Percentiles rank a stretch among this genome's conserved stretches.
These are phyloP conservation scores for Kwoniella botswanensis DNA, from an alignment of 768 basidiomycete species.

Conservation along the genomic window DNA sequence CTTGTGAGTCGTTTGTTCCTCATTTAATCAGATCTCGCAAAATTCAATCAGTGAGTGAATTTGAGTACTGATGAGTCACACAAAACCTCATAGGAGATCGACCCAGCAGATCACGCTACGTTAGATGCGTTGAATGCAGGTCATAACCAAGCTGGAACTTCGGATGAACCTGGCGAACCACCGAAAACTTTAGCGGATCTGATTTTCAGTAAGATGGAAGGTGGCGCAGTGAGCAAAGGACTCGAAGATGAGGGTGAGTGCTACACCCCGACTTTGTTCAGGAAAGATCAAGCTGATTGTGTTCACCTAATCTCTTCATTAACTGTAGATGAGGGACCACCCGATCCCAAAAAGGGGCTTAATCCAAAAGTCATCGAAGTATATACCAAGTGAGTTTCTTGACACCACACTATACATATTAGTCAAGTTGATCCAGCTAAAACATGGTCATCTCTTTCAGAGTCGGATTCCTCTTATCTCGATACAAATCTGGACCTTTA, in stretches of 20 bases:
- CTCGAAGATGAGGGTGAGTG: constrained; percentile 52
- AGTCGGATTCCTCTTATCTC: constrained; percentile 79
- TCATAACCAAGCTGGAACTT: constrained; percentile 18
- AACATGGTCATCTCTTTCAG: constrained; percentile 60
- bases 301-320: too few species aligned
- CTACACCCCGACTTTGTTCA: too few species aligned
- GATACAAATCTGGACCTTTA: constrained; percentile 90
- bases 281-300: too few species aligned
- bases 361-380: constrained; percentile 91
- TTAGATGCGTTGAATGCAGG: constrained; percentile 65
- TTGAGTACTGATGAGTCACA: too few species aligned
- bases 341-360: constrained; percentile 82
- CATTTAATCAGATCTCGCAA: too few species aligned
- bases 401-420: neutral
- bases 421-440: neutral
- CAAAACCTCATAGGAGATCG: constrained; percentile 67
- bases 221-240: constrained; percentile 63
- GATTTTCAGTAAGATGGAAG: constrained; percentile 92
- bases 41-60: too few species aligned
- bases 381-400: constrained; percentile 77
- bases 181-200: constrained; percentile 82
- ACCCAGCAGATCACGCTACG: constrained; percentile 83
- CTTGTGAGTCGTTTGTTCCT: constrained; percentile 54
- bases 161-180: constrained; percentile 29
- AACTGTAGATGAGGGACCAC: constrained; percentile 56